Base-by-base conservation (phyloP, 2,329 filamentous ascomycete genomes). In the Aureobasidium subglaciale region DNA sequence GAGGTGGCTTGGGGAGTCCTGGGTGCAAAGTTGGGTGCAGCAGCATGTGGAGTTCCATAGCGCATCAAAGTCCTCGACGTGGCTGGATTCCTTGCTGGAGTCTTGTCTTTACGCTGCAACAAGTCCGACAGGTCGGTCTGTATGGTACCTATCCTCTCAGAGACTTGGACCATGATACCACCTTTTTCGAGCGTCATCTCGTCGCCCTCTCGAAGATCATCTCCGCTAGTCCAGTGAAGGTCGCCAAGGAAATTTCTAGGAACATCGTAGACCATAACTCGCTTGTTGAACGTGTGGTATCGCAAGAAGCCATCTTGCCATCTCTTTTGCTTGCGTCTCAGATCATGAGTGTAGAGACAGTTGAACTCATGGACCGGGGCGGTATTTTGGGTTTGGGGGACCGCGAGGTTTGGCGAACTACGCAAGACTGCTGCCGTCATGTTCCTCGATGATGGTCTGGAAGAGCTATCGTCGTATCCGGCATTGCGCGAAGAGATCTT, bases 231-330 rank as follows among this genome's bases (percentile, higher is more conserved):
- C 85, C 88, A 93, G 70, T 96, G 89, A 29, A 84, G 82, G 68
- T 96, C 91, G 3, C 90, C 91, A 25, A 96, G 79, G 61, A 86
- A 89, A 67, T 91, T 89, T 0, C 87, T 83, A 2, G 81, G 76
- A 43, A 88, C 84, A 68, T 96, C 90, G 64, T 93, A 92, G 6
- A 95, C 88, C 88, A 96, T 95, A 58, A 93, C 76, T 4, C 89
- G 84, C 66, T 85, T 88, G 73, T 96, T 96, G 80, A 95, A 96
- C 0, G 87, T 86, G 67, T 96, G 91, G 61, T 86, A 95, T 61
- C 86, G 87, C 59, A 96, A 80, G 50, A 84, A 84, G 32, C 92
- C 91, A 84, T 96, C 91, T 65, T 95, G 89, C 91, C 91, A 96
- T 59, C 88, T 79, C 69, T 96, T 96, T 63, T 89, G 85, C 73